Percentiles rank a stretch among this genome's conserved stretches.
Conservation (phyloP, 2,329 filamentous ascomycete genomes). For the Botrytis tulipae region DNA sequence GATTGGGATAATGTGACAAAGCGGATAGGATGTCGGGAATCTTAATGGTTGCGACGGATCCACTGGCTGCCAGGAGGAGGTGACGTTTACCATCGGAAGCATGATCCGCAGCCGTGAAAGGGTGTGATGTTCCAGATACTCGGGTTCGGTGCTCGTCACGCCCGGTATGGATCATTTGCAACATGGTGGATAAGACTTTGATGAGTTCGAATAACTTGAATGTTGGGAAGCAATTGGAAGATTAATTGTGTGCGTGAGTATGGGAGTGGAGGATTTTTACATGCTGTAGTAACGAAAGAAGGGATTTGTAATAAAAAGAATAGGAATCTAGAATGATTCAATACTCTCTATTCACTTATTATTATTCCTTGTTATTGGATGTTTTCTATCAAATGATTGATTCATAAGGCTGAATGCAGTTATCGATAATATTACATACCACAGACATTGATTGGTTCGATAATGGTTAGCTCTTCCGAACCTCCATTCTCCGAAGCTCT, state of each 20-base stretch:
- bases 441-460: constrained; percentile 1
- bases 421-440: constrained; percentile 11
- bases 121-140: constrained; percentile 21
- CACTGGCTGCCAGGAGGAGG: constrained; percentile 64
- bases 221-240: neutral
- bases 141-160: constrained; percentile 20
- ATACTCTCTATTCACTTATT: neutral
- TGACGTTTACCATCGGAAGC: constrained; percentile 54
- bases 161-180: constrained; percentile 26
- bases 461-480: neutral
- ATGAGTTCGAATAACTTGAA: neutral
- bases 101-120: constrained; percentile 36
- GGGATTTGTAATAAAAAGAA: no score
- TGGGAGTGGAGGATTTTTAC: neutral
- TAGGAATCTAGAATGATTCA: neutral
- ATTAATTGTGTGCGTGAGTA: neutral
- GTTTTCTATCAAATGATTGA: neutral
- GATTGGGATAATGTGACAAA: constrained; percentile 49
- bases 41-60: constrained; percentile 88
- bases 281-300: neutral
- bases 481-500: constrained; percentile 4
- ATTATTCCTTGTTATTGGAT: constrained; percentile 1
- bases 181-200: constrained; percentile 23
- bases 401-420: constrained; percentile 10
- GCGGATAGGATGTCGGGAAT: constrained; percentile 63